A percentile compares a stretch with the other conserved stretches of the same genome.
Conservation (phyloP, 2,329 filamentous ascomycete genomes). For the Nothopassalora personata region DNA sequence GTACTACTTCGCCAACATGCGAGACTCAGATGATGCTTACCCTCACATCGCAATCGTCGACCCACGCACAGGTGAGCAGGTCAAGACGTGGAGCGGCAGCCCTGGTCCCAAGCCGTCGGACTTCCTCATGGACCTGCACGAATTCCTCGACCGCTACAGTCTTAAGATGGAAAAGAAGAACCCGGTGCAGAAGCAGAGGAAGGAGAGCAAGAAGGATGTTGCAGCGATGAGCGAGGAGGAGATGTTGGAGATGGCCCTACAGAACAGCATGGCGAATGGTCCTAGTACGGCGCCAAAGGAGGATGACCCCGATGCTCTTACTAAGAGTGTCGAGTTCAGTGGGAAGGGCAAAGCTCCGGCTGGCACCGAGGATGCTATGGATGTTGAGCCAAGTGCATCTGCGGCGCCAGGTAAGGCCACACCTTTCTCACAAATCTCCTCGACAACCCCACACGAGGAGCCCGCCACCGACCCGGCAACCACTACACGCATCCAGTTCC, state of each 20-base stretch:
- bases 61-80: constrained; percentile 89
- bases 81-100: constrained; percentile 88
- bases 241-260: constrained; percentile 89
- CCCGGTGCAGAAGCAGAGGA: constrained; percentile 74
- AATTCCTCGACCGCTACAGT: constrained; percentile 97
- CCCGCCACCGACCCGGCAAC: constrained; percentile 59
- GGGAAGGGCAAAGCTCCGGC: constrained; percentile 52
- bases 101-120: constrained; percentile 71
- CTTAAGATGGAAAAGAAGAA: constrained; percentile 85
- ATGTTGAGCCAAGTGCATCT: constrained; percentile 22
- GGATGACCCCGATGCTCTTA: constrained; percentile 82
- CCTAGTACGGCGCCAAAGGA: constrained; percentile 48
- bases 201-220: constrained; percentile 63
- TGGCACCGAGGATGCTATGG: constrained; percentile 26
- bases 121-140: constrained; percentile 85
- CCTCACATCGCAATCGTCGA: constrained; percentile 96
- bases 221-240: constrained; percentile 93
- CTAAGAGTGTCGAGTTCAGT: constrained; percentile 50
- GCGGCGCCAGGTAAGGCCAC: constrained; percentile 20
- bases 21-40: constrained; percentile 82
- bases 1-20: constrained; percentile 72
- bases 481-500: constrained; percentile 87
- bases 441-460: constrained; percentile 68
- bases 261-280: constrained; percentile 70
- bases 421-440: constrained; percentile 66